Conservation (phyloP, 1,284 basidiomycete species). For the Fomitopsis palustris region DNA sequence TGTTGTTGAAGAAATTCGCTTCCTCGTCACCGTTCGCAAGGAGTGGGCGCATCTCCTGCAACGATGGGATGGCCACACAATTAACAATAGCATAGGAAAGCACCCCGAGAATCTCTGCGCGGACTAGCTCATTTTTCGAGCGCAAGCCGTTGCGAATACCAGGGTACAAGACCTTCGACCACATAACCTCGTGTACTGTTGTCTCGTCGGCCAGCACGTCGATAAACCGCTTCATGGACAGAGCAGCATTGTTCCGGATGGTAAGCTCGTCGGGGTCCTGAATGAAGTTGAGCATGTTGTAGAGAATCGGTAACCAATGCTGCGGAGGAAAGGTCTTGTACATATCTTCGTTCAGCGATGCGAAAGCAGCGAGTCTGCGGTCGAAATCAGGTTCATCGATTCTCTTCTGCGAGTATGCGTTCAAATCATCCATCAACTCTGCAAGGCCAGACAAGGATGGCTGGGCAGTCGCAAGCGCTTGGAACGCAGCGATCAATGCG, state of each 20-base stretch:
- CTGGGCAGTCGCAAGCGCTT: slow-evolving; percentile 53
- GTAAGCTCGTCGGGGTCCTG: slow-evolving; percentile 90
- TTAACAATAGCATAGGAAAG: slow-evolving; percentile 74
- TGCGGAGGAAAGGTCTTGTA: slow-evolving; percentile 46
- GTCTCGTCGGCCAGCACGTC: slow-evolving; percentile 46
- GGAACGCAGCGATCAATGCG: slow-evolving; percentile 66
- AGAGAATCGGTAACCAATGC: slow-evolving; percentile 84
- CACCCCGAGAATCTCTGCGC: slow-evolving; percentile 82
- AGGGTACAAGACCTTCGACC: slow-evolving; percentile 73
- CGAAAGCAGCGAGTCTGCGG: slow-evolving; percentile 77
- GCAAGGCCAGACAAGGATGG: slow-evolving; percentile 46
- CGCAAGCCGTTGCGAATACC: slow-evolving; percentile 81
- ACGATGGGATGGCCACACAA: slow-evolving; percentile 55
- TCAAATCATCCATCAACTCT: slow-evolving; percentile 67
- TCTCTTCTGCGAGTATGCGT: slow-evolving; percentile 81
- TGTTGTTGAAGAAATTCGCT: slow-evolving; percentile 96
- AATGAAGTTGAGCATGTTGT: slow-evolving; percentile 85
- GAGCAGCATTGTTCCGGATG: slow-evolving; percentile 81
- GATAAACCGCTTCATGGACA: slow-evolving; percentile 77
- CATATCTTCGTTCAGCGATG: slow-evolving; percentile 64
- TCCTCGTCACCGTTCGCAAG: slow-evolving; percentile 93
- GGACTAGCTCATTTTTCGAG: slow-evolving; percentile 85
- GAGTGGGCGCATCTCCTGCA: slow-evolving; percentile 80
- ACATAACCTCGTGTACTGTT: slow-evolving; percentile 47
- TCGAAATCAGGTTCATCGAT: slow-evolving; percentile 96